Conservation (phyloP, 768 basidiomycete species). For the Tephrocybe sp. region DNA sequence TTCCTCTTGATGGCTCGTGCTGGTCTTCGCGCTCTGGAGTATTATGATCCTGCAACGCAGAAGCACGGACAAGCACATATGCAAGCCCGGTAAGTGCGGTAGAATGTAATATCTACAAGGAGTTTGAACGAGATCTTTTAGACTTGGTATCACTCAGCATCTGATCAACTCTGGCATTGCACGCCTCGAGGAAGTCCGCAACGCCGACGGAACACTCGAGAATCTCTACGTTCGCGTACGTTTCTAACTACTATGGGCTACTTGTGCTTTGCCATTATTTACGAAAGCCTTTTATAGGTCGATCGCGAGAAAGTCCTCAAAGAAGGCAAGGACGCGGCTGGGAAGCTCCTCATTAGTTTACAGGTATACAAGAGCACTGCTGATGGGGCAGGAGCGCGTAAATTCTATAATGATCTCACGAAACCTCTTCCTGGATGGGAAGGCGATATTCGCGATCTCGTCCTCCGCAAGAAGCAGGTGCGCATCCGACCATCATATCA, state of each 20-base stretch:
- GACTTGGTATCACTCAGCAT: constrained; percentile 81
- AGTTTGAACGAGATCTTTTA: constrained; percentile 22
- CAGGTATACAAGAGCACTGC: constrained; percentile 87
- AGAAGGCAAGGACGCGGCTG: constrained; percentile 63
- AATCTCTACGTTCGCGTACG: constrained; percentile 69
- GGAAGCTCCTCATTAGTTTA: constrained; percentile 73
- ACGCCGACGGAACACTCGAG: constrained; percentile 53
- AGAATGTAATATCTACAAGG: not conserved
- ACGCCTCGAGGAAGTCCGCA: constrained; percentile 64
- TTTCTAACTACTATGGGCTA: not conserved
- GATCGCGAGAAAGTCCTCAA: constrained; percentile 67
- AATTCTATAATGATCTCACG: constrained; percentile 79
- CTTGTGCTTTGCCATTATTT: not conserved
- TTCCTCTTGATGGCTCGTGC: constrained; percentile 87
- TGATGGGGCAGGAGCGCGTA: constrained; percentile 74
- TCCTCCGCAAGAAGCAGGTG: constrained; percentile 76
- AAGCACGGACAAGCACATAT: constrained; percentile 91
- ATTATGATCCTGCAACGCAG: constrained; percentile 73
- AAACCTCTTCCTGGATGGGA: constrained; percentile 71
- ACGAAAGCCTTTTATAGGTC: constrained; percentile 41
- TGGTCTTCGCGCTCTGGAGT: constrained; percentile 77
- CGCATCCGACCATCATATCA: constrained; percentile 22
- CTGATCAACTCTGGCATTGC: constrained; percentile 71
- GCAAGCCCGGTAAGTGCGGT: constrained; percentile 69
- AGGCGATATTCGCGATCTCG: constrained; percentile 71